Base-by-base conservation (phyloP, 495 filamentous ascomycete species). In the Aeminium ludgeri region DNA sequence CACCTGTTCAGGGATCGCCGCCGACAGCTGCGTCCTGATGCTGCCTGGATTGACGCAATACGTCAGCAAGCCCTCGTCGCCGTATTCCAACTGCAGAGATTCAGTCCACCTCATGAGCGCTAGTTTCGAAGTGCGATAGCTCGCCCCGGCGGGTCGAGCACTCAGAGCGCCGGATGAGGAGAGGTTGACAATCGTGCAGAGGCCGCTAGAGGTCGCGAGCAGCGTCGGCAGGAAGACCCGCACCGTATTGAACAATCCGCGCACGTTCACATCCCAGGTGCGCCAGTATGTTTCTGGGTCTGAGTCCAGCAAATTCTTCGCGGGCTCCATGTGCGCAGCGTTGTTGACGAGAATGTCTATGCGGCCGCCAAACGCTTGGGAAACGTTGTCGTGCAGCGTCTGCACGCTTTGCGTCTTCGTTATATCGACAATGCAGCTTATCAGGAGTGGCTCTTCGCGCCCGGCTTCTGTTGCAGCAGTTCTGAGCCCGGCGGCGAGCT, bases 321-420 rank as follows among this genome's bases (percentile, higher is more conserved):
- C 63, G 3, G 43, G 17, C 13, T 58, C 55, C 15, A 59, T 52
- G 31, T 56, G 48, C 15, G 61, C 70, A 0, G 70, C 68, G 30
- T 74, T 72, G 46, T 69, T 71, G 45, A 75, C 55, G 18, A 74
- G 50, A 29, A 74, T 61, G 34, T 75, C 69, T 1, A 72, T 34
- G 15, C 10, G 32, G 2, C 59, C 60, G n/a, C 31, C 46, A 46
- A 0, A 31, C 34, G 32, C 55, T 30, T 17, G 55, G 50, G 1
- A 58, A 46, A 6, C 48, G 17, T 3, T 51, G 40, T 6, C 52
- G 60, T 1, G 57, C 58, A 1, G 43, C 45, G 1, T 55, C 55
- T 4, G 69, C 64, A 33, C 48, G 56, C 1, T 55, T 47, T 56
- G 53, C 10, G 60, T 57, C n/a, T n/a, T n/a, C n/a, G n/a, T n/a